Conservation (phyloP, 352 stramenopile species). For the Globisporangium spiculum region DNA sequence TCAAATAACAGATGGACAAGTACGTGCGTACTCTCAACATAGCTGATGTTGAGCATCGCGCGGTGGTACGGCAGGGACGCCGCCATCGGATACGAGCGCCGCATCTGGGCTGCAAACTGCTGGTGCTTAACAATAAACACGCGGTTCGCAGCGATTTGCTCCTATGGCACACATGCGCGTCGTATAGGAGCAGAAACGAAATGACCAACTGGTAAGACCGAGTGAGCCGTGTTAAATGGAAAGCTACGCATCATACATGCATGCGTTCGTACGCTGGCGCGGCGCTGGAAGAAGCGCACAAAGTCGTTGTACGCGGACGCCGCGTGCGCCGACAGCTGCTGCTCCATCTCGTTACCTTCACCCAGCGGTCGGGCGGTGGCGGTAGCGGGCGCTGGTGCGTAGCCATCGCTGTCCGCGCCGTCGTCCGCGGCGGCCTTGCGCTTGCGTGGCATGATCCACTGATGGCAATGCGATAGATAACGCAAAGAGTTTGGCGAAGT, state of each 20-base stretch:
- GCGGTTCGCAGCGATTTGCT: constrained; percentile 59
- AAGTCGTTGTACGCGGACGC: constrained; percentile 70
- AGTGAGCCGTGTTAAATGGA: not conserved
- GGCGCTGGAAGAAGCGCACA: constrained; percentile 52
- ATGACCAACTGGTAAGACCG: not conserved
- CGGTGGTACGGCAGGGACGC: constrained; percentile 26
- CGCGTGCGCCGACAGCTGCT: constrained; percentile 70
- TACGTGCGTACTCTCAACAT: constrained; percentile 43
- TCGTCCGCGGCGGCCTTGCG: not conserved
- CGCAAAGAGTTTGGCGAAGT: not conserved
- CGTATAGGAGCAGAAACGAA: not conserved
- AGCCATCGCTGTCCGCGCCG: not conserved
- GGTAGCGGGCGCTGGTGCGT: not conserved
- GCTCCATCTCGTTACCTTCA: constrained; percentile 54
- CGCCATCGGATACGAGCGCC: constrained; percentile 27
- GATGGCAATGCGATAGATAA: not conserved
- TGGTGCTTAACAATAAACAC: constrained; percentile 39
- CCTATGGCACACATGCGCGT: constrained; percentile 20
- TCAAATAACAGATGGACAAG: not conserved
- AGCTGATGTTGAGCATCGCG: constrained; percentile 39
- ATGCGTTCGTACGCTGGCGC: constrained; percentile 42
- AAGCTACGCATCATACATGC: not conserved
- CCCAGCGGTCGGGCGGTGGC: constrained; percentile 9
- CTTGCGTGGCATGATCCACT: constrained; percentile 6
- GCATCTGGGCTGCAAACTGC: constrained; percentile 19